Evolutionary conservation across 345 rosid species (phyloP), one percentile per base, ranked within the genome.

Genomic region (Cardamine chenopodiifolia): DNA sequence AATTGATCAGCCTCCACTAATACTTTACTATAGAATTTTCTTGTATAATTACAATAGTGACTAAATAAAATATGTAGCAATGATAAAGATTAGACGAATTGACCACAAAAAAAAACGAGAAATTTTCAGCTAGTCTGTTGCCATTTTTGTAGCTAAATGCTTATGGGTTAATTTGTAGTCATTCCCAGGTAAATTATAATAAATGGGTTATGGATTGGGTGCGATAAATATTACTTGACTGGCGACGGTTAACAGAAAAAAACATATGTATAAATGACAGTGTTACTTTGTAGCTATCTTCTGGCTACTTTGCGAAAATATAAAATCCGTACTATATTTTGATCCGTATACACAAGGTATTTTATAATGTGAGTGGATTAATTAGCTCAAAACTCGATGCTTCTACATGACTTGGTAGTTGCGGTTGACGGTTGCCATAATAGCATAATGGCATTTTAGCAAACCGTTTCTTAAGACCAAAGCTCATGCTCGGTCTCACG

Each of bases 361-460:
- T 12, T 4, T 13, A 12, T 39, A 3, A 5, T 37, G 1, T 37
- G 14, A 37, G 14, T 11, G 5, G 8, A 10, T 35, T 35, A 35
- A 2, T 13, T 35, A n/a, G n/a, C n/a, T 10, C 1, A 35, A 35
- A 45, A 40, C 39, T 28, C 12, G 12, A 31, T 47, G 34, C 7
- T 14, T 65, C 42, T 37, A 65, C 57, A 47, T 19, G 44, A 48
- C 19, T 48, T 47, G 44, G 44, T 65, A 49, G 29, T 35, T 47
- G 13, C 19, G 20, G 44, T 50, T 50, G 5, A 45, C 45, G 40
- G 10, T 17, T 18, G 4, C 7, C 31, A 13, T 39, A 37, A 37
- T 60, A n/a, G n/a, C n/a, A n/a, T n/a, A n/a, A n/a, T n/a, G 66
- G 48, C 18, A 12, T 37, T 60, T 60, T 37, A 60, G 39, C 48